Evolutionary conservation across 495 filamentous ascomycete species (phyloP).

Genomic region (Neurospora sp.): DNA sequence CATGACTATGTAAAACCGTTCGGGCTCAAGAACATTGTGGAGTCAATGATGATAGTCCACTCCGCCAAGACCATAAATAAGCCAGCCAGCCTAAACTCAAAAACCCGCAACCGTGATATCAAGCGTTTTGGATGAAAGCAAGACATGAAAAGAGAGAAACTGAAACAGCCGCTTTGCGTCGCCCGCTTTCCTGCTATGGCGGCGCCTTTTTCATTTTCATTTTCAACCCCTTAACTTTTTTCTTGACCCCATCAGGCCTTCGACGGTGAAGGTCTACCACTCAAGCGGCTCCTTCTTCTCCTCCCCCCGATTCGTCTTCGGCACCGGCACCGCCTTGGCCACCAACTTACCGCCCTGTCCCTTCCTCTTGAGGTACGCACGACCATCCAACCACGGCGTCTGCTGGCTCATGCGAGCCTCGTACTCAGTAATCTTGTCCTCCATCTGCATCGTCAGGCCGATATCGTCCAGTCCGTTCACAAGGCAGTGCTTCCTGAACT

Average conservation of each 20-base stretch:
- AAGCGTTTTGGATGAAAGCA: background rate
- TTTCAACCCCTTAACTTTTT: background rate
- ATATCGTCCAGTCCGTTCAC: conserved; percentile 96
- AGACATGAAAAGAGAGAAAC: background rate
- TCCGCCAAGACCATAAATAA: background rate
- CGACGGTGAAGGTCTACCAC: conserved; percentile 46
- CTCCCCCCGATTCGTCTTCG: conserved; percentile 84
- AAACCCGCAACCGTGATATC: background rate
- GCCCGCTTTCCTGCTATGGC: background rate
- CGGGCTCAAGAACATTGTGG: background rate
- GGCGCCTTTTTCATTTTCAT: background rate
- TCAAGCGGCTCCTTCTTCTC: conserved; percentile 79
- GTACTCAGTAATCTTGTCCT: conserved; percentile 76
- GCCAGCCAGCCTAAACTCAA: background rate
- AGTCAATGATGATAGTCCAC: background rate
- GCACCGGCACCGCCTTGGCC: conserved; percentile 74
- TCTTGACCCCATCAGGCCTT: background rate
- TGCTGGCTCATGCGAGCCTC: conserved; percentile 65
- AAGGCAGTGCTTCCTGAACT: conserved; percentile 88
- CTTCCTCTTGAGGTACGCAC: conserved; percentile 66
- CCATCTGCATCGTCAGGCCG: conserved; percentile 84
- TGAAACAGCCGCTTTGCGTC: background rate
- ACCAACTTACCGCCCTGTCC: conserved; percentile 57
- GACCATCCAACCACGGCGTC: conserved; percentile 90
- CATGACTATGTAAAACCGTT: background rate